Evolutionary conservation across 2,329 filamentous ascomycete genomes (phyloP).

Genomic region (Ceratocystis papillata): DNA sequence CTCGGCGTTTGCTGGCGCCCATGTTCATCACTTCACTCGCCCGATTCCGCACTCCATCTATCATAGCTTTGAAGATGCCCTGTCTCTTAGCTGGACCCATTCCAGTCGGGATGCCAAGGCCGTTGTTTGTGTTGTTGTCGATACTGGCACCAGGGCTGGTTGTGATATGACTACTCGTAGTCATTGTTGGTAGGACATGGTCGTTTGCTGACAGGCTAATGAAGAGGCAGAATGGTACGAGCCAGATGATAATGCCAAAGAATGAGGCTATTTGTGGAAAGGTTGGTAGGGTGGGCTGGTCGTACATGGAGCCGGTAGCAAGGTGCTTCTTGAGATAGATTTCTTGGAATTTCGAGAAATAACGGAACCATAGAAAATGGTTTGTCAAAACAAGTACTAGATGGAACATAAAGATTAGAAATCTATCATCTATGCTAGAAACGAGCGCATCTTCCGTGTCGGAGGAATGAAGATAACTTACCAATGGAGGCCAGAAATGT

Average conservation of each 20-base stretch:
- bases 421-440: background rate
- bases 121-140: background rate
- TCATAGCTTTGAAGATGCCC: slow-evolving; percentile 55
- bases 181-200: slow-evolving; percentile 88
- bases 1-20: background rate
- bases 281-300: slow-evolving; percentile 55
- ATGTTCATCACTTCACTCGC: slow-evolving; percentile 8
- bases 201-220: slow-evolving; percentile 89
- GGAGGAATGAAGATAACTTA: slow-evolving; percentile 35
- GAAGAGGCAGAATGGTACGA: slow-evolving; percentile 90
- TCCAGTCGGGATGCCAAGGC: background rate
- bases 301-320: slow-evolving; percentile 46
- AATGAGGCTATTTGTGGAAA: slow-evolving; percentile 95
- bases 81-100: slow-evolving; percentile 39
- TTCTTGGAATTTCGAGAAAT: slow-evolving; percentile 63
- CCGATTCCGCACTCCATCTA: slow-evolving; percentile 36
- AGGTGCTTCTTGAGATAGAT: slow-evolving; percentile 39
- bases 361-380: slow-evolving; percentile 90
- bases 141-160: slow-evolving; percentile 31
- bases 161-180: slow-evolving; percentile 43
- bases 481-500: slow-evolving; percentile 75
- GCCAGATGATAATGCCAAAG: slow-evolving; percentile 93
- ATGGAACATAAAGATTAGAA: background rate
- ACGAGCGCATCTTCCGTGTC: background rate
- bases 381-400: slow-evolving; percentile 72